Percentiles rank a stretch among this genome's conserved stretches.
Evolutionary conservation across 352 stramenopile species (phyloP).

Genomic region (Globisporangium takayamanum): DNA sequence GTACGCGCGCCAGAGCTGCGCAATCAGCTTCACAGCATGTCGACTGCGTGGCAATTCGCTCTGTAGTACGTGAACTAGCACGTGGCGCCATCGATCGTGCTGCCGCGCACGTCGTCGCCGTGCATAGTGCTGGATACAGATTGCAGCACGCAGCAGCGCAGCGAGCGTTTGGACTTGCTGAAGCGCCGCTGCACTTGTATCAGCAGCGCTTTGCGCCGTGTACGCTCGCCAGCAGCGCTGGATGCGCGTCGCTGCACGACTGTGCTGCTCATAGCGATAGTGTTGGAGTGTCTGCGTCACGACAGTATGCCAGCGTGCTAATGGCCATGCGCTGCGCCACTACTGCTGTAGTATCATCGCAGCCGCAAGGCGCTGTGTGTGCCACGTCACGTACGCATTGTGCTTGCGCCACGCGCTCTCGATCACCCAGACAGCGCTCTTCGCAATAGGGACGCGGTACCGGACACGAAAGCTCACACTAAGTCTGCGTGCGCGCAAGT

Average conservation of each 20-base stretch:
- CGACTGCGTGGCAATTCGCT: constrained; percentile 23
- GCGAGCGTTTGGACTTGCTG: constrained; percentile 13
- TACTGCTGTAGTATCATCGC: constrained; percentile 8
- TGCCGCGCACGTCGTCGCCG: constrained; percentile 7
- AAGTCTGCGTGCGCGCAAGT: constrained; percentile 25
- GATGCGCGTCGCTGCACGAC: constrained; percentile 1
- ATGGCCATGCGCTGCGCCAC: not conserved
- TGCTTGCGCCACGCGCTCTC: constrained; percentile 47
- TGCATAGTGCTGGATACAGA: constrained; percentile 36
- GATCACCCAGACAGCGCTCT: constrained; percentile 38
- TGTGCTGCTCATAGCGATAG: too few relatives aligned
- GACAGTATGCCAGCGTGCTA: constrained; percentile 8
- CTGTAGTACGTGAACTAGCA: constrained; percentile 21
- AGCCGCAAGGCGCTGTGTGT: not conserved
- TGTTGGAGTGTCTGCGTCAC: too few relatives aligned
- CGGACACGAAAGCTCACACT: constrained; percentile 23
- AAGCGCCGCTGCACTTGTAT: constrained; percentile 2
- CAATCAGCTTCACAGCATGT: constrained; percentile 14
- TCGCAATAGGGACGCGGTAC: constrained; percentile 30
- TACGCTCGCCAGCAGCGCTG: constrained; percentile 11
- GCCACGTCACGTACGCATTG: constrained; percentile 11
- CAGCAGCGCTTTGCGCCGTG: constrained; percentile 4
- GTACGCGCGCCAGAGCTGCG: constrained; percentile 20
- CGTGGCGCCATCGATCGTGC: constrained; percentile 25
- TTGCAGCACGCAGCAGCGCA: constrained; percentile 17